Conservation (phyloP, 169 alveolate species). For the Plasmodium chabaudi region DNA sequence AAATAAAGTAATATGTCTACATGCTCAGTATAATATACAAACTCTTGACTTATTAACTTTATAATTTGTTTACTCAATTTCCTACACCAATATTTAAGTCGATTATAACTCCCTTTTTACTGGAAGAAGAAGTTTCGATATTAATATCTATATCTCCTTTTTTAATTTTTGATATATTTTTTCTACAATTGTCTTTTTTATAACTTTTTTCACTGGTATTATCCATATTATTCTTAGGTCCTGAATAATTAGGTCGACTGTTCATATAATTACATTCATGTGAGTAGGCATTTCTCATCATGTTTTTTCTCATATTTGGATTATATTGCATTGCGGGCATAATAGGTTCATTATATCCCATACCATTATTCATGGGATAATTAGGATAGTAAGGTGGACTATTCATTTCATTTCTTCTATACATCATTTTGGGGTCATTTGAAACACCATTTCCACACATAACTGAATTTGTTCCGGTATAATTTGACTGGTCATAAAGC, state of each 20-base stretch:
- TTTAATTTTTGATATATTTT: conserved; percentile 52
- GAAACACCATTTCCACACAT: conserved; percentile 36
- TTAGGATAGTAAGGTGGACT: conserved; percentile 14
- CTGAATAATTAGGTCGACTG: background rate
- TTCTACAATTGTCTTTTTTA: conserved; percentile 45
- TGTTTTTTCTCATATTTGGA: conserved; percentile 16
- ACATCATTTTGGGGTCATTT: conserved; percentile 46
- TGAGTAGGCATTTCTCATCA: conserved; percentile 20
- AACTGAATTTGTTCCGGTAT: conserved; percentile 54
- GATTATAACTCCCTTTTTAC: conserved; percentile 32
- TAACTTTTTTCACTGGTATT: conserved; percentile 2
- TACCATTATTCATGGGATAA: conserved; percentile 38
- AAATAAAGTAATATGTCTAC: background rate
- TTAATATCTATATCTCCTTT: conserved; percentile 74
- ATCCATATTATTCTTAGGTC: conserved; percentile 12
- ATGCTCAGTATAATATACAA: background rate
- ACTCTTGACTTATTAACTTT: too few species aligned
- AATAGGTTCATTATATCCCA: conserved; percentile 35
- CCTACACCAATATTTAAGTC: conserved; percentile 70
- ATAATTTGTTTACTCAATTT: background rate
- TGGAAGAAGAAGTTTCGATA: conserved; percentile 73
- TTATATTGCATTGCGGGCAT: conserved; percentile 3
- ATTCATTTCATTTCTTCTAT: conserved; percentile 34
- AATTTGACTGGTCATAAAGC: conserved; percentile 67
- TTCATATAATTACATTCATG: conserved; percentile 14